These are phyloP conservation scores for Cymbidium sinense DNA, from an alignment of 106 monocot genomes.

Conservation along the genomic window DNA sequence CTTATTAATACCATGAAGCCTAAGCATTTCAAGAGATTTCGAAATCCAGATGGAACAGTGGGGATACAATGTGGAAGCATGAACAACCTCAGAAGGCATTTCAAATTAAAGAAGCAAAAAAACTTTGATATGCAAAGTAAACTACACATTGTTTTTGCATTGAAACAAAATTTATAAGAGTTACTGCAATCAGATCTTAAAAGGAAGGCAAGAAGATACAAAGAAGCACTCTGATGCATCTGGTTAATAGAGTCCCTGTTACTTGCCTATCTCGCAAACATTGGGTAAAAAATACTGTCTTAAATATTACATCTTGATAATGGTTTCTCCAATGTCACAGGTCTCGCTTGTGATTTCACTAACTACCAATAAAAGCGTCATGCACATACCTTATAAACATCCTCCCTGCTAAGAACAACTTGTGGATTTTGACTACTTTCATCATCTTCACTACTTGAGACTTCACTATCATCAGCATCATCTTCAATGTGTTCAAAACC, in stretches of 20 bases:
- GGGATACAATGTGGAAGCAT: no score
- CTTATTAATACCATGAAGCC: no score
- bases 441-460: conserved; percentile 67
- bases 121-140: background rate
- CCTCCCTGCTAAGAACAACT: conserved; percentile 62
- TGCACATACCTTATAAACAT: conserved; percentile 76
- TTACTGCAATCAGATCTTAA: background rate
- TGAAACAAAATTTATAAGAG: background rate
- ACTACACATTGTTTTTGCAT: background rate
- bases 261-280: background rate
- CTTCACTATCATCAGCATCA: conserved; percentile 54
- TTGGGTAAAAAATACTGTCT: background rate
- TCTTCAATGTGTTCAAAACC: conserved; percentile 59
- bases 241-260: background rate
- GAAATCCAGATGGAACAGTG: no score
- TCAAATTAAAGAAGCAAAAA: no score
- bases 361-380: background rate
- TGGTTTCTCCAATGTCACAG: background rate
- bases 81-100: no score
- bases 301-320: background rate
- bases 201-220: background rate
- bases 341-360: background rate
- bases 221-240: background rate
- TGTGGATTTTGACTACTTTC: conserved; percentile 34
- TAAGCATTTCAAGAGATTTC: no score